These are phyloP conservation scores for Fusarium austroafricanum DNA, from an alignment of 2,329 filamentous ascomycete genomes.

Conservation along the genomic window DNA sequence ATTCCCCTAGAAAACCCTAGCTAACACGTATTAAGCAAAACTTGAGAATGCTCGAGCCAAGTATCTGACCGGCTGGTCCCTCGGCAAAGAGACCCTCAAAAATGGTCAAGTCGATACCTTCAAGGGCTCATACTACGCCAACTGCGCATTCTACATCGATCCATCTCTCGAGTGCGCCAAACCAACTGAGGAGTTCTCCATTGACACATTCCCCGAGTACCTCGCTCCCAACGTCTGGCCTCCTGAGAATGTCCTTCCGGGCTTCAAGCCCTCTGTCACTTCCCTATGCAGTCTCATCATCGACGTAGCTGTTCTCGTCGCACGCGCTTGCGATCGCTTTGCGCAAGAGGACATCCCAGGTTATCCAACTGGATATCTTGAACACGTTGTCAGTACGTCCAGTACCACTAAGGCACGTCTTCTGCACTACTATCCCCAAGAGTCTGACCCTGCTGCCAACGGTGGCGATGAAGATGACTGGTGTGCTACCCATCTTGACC, in stretches of 20 bases:
- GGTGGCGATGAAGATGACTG: slow-evolving; percentile 80
- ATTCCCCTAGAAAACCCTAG: neutral
- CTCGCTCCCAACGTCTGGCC: slow-evolving; percentile 94
- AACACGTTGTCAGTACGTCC: slow-evolving; percentile 86
- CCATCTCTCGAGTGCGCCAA: slow-evolving; percentile 69
- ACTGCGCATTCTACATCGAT: slow-evolving; percentile 82
- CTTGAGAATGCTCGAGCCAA: slow-evolving; percentile 71
- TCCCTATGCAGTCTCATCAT: slow-evolving; percentile 86
- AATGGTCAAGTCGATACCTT: slow-evolving; percentile 82
- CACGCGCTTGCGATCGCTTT: slow-evolving; percentile 88
- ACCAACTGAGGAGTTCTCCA: slow-evolving; percentile 68
- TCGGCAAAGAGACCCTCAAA: slow-evolving; percentile 83
- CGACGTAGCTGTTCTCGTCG: slow-evolving; percentile 88
- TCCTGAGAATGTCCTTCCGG: slow-evolving; percentile 72
- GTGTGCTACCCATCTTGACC: slow-evolving; percentile 92
- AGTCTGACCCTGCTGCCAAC: slow-evolving; percentile 51
- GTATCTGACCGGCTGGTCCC: slow-evolving; percentile 80
- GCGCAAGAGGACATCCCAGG: slow-evolving; percentile 80
- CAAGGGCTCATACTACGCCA: slow-evolving; percentile 87
- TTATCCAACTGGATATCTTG: slow-evolving; percentile 83
- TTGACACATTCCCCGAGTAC: slow-evolving; percentile 83
- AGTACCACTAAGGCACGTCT: slow-evolving; percentile 91
- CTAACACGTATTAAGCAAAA: slow-evolving; percentile 54
- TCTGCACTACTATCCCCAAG: slow-evolving; percentile 89
- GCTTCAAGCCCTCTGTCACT: slow-evolving; percentile 79